These are phyloP conservation scores for Angomonas ambiguus DNA, from an alignment of 208 protist species.

Conservation along the genomic window DNA sequence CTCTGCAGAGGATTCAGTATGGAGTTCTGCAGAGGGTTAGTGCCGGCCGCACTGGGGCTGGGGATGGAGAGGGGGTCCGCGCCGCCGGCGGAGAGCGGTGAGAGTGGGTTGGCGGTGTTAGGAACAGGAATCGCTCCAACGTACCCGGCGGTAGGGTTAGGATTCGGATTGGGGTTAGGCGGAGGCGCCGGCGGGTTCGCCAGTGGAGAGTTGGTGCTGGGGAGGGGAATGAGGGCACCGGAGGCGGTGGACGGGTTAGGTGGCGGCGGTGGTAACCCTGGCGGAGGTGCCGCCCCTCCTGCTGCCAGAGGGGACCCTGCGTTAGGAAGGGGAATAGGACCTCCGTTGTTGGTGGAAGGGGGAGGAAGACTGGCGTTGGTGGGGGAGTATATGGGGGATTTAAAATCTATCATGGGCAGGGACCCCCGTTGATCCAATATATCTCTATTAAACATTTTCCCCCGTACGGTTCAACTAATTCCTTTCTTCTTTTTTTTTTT, in stretches of 20 bases:
- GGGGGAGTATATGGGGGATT: conserved; percentile 1
- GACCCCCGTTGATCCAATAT: conserved; percentile 6
- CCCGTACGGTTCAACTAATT: too few relatives aligned
- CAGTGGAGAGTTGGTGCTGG: conserved; percentile 9
- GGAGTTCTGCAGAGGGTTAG: conserved; percentile 16
- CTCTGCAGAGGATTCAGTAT: too few relatives aligned
- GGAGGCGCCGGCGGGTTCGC: too few relatives aligned
- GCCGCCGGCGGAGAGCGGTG: background rate
- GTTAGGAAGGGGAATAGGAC: conserved; percentile 10
- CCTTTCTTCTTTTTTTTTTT: background rate
- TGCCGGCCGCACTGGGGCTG: conserved; percentile 7
- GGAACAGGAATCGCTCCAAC: background rate
- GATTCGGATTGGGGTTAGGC: background rate
- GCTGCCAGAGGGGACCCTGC: too few relatives aligned
- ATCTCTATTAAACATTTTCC: background rate
- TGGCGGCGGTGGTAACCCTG: conserved; percentile 18
- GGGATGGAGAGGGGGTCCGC: background rate
- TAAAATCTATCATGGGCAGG: background rate
- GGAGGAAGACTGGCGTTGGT: conserved; percentile 3
- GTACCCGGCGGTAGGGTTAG: background rate
- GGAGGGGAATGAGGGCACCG: conserved; percentile 14
- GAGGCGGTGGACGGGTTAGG: conserved; percentile 4
- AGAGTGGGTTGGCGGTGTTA: background rate
- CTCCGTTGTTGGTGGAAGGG: conserved; percentile 2
- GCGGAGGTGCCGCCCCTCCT: conserved; percentile 17